Evolutionary conservation across 495 filamentous ascomycete genomes (phyloP), one percentile per base, ranked within the genome.

Genomic region (Beverwykella pulmonaria): DNA sequence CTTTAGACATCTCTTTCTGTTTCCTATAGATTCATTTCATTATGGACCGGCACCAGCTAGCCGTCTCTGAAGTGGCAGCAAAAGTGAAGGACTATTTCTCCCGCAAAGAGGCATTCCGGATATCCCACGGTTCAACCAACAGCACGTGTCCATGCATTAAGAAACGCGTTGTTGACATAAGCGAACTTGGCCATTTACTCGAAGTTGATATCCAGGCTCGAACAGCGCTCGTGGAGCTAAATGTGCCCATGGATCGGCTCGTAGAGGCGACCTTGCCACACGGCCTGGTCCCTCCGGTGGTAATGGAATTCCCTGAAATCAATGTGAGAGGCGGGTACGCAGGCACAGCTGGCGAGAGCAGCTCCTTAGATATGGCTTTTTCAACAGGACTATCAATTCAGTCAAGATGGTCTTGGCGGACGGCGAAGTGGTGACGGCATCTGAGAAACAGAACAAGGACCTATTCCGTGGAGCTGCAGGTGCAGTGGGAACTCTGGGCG

Each of bases 101-200:
- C 19, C 78, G 80, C 19, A 76, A 80, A 34, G 79, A 86, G 63
- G 82, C 84, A n/a, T 93, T 90, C 77, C 86, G 90, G 57, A 91
- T 93, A 76, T 85, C 79, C 76, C 90, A 92, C 80, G 90, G 90
- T 61, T 86, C 86, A 0, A 92, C 90, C 30, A 92, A 92, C 76
- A 87, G 81, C 74, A 92, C 89, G 19, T 86, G 88, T 0, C 81
- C 79, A 5, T 73, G 76, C 2, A 63, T 70, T 14, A 72, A 77
- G 46, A 73, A 75, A 47, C 73, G 71, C 23, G 80, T 80, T 9
- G 76, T 89, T 48, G 84, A 91, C 71, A 88, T 81, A 47, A 81
- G 71, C 50, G n/a, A 53, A 10, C 71, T 79, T 19, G 36, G 59
- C 3, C 56, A 76, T 63, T 70, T 79, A 1, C 53, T 79, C 0